Conservation (phyloP, 768 basidiomycete genomes). For the Leccinum subtestaceum region DNA sequence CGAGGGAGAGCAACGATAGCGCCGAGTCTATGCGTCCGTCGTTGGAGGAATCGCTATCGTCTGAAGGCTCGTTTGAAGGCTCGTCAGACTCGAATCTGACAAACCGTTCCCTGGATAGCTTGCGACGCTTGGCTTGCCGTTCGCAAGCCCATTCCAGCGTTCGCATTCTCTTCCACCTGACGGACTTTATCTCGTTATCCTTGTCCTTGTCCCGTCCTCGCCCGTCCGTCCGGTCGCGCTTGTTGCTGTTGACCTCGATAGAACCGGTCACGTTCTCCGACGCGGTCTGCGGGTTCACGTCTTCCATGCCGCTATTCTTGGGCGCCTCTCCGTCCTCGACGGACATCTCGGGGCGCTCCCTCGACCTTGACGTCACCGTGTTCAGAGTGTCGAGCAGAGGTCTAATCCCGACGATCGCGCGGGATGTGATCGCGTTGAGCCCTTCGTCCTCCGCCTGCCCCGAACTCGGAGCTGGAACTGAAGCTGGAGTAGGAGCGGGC, state of each 20-base stretch:
- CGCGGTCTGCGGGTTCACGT: constrained; percentile 2
- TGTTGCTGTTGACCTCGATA: neutral
- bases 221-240: neutral
- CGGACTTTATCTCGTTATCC: neutral
- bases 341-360: constrained; percentile 1
- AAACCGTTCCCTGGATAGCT: constrained; percentile 20
- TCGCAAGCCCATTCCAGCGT: constrained; percentile 48
- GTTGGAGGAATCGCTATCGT: constrained; percentile 1
- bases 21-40: constrained; percentile 25
- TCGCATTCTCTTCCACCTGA: constrained; percentile 24
- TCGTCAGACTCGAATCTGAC: constrained; percentile 20
- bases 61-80: constrained; percentile 6
- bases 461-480: neutral
- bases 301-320: neutral
- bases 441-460: neutral
- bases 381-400: constrained; percentile 23
- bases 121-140: constrained; percentile 37
- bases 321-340: neutral
- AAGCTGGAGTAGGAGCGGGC: neutral
- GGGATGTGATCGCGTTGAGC: constrained; percentile 8
- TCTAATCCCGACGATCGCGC: constrained; percentile 20
- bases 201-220: constrained; percentile 10
- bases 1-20: constrained; percentile 30
- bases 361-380: constrained; percentile 10
- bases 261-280: neutral